Percentiles rank a stretch among this genome's conserved stretches.
Conservation (phyloP, 78 protist genomes). For the Dictyostelium discoideum region DNA sequence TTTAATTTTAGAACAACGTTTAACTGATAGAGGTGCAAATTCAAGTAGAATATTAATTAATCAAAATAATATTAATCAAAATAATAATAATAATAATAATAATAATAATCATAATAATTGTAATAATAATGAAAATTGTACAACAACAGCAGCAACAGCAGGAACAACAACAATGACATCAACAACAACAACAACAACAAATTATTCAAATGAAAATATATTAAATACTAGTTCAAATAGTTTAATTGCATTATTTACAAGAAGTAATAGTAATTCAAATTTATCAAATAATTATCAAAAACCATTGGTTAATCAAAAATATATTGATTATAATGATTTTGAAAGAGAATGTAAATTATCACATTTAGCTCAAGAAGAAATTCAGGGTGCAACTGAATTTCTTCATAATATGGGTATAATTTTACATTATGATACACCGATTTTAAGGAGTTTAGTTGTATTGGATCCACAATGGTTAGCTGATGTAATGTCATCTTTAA, state of each 20-base stretch:
- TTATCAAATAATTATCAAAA: neutral
- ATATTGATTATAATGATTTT: constrained; percentile 44
- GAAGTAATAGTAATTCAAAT: neutral
- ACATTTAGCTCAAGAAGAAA: constrained; percentile 21
- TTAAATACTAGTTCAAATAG: neutral
- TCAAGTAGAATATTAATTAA: constrained; percentile 28
- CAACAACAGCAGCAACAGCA: too few species aligned
- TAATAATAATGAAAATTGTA: too few species aligned
- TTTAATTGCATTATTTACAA: neutral
- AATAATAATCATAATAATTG: too few species aligned
- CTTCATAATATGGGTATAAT: constrained; percentile 76
- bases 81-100: too few species aligned
- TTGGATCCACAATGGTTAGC: constrained; percentile 85
- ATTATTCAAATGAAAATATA: neutral
- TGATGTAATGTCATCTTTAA: constrained; percentile 64
- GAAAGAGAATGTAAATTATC: constrained; percentile 20
- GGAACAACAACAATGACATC: neutral
- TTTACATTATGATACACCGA: constrained; percentile 67
- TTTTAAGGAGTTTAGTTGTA: constrained; percentile 50
- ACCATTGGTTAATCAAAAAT: neutral
- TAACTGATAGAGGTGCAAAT: constrained; percentile 63
- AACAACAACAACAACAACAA: neutral
- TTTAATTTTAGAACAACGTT: constrained; percentile 61
- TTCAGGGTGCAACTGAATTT: constrained; percentile 32
- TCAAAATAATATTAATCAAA: too few species aligned